These are phyloP conservation scores for Blastobotrys americana DNA, from an alignment of 805 yeast species.

Conservation along the genomic window DNA sequence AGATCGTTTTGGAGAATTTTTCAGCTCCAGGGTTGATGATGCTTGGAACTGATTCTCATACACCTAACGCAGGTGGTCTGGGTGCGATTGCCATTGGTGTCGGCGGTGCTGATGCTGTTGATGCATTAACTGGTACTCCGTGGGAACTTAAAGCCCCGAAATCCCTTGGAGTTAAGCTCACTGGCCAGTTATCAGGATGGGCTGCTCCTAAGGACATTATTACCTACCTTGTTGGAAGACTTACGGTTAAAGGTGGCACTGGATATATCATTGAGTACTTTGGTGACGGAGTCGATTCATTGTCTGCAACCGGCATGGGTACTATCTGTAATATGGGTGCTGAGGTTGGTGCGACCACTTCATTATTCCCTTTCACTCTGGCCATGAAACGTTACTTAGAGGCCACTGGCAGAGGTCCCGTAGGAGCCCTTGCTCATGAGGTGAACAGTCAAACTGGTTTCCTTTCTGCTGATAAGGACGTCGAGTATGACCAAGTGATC, in stretches of 20 bases:
- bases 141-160: conserved; percentile 99
- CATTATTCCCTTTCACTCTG: conserved; percentile 88
- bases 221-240: conserved; percentile 80
- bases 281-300: conserved; percentile 84
- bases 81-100: conserved; percentile 99
- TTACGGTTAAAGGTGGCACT: conserved; percentile 97
- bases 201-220: conserved; percentile 96
- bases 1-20: conserved; percentile 93
- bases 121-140: conserved; percentile 92
- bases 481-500: conserved; percentile 85
- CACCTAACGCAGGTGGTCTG: conserved; percentile 98
- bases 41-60: conserved; percentile 98
- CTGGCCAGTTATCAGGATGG: conserved; percentile 90
- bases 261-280: conserved; percentile 94
- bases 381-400: conserved; percentile 71
- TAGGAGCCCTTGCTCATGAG: conserved; percentile 71
- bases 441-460: conserved; percentile 48
- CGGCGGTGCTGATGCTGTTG: conserved; percentile 99
- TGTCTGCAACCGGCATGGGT: conserved; percentile 98
- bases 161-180: conserved; percentile 85
- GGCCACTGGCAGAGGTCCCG: conserved; percentile 76
- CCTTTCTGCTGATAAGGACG: conserved; percentile 78
- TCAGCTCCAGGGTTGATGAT: conserved; percentile 95
- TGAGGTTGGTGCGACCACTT: conserved; percentile 98
- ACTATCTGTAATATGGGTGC: conserved; percentile 99